Evolutionary conservation across 75 land plant species (phyloP), one percentile per base, ranked within the genome.

Genomic region (Gnetum montanum): DNA sequence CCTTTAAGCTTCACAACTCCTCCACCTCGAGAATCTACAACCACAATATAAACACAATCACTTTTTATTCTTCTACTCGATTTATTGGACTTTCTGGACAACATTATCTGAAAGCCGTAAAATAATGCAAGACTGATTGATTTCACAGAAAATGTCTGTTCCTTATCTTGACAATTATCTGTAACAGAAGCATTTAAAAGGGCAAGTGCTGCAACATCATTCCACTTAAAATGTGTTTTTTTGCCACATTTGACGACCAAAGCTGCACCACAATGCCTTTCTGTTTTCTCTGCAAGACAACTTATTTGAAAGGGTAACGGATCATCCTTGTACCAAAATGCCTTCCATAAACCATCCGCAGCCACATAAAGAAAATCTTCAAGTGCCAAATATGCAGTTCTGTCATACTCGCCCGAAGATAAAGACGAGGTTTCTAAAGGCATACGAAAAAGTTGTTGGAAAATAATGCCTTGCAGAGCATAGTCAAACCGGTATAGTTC

Each of bases 401-500:
- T 80, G 55, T 82, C 83, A 31, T 64, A 74, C 29, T 74, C 66
- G 59, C 70, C 76, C 29, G 74, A 76, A 15, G 87, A 59, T 60
- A 82, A 62, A 10, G 67, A 65, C 53, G 62, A 46, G 44, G 64
- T 24, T 20, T 70, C 69, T 55, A 34, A 59, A 8, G 75, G 75
- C 75, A 72, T 72, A 28, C 75, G 65, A 20, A 72, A 51, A 25
- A 69, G 19, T 45, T 72, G 72, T 37, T 62, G 73, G 35, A 72
- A 72, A 27, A 55, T 20, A 28, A 70, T 43, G 8, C 74, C 75
- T 72, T 72, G 74, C 13, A 72, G 33, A 23, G 75, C 90, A 79
- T 81, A 86, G 57, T 86, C 90, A 64, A 86, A 82, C 54, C 79
- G 71, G 48, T 76, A 83, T 38, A 85, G 76, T 27, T 86, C 83